These are phyloP conservation scores for Populus hybrid DNA, from an alignment of 441 rosid genomes.

Conservation along the genomic window DNA sequence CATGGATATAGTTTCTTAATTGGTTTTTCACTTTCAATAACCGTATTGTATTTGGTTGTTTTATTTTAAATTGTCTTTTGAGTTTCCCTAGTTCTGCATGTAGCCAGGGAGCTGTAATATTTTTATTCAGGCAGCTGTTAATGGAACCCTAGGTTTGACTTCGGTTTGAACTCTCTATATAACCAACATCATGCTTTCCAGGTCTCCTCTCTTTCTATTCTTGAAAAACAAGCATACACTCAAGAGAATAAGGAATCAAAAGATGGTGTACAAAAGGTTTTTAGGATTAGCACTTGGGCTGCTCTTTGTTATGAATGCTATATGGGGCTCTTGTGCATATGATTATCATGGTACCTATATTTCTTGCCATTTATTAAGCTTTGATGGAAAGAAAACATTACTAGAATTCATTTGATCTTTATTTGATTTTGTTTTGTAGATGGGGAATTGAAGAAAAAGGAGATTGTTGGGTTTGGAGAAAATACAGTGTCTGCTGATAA, in stretches of 20 bases:
- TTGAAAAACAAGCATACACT: constrained; percentile 10
- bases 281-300: constrained; percentile 22
- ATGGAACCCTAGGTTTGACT: constrained; percentile 47
- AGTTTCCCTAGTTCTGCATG: constrained; percentile 31
- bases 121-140: constrained; percentile 6
- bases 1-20: not conserved
- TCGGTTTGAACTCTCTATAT: constrained; percentile 42
- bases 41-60: not conserved
- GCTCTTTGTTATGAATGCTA: constrained; percentile 28
- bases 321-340: constrained; percentile 24
- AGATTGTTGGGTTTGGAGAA: constrained; percentile 10
- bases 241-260: constrained; percentile 9
- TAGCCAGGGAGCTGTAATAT: constrained; percentile 25
- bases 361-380: not conserved
- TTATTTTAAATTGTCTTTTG: constrained; percentile 8
- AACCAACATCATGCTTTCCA: constrained; percentile 12
- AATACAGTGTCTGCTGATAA: constrained; percentile 13
- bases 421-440: constrained; percentile 15
- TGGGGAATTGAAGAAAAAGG: not conserved
- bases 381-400: not conserved
- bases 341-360: constrained; percentile 29
- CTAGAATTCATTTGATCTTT: not conserved
- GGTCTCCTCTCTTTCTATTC: constrained; percentile 27
- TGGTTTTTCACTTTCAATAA: not conserved
- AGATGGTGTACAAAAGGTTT: constrained; percentile 32